A percentile compares a stretch with the other conserved stretches of the same genome.
Evolutionary conservation across 768 basidiomycete genomes (phyloP).

Genomic region (Baorangia bicolor): DNA sequence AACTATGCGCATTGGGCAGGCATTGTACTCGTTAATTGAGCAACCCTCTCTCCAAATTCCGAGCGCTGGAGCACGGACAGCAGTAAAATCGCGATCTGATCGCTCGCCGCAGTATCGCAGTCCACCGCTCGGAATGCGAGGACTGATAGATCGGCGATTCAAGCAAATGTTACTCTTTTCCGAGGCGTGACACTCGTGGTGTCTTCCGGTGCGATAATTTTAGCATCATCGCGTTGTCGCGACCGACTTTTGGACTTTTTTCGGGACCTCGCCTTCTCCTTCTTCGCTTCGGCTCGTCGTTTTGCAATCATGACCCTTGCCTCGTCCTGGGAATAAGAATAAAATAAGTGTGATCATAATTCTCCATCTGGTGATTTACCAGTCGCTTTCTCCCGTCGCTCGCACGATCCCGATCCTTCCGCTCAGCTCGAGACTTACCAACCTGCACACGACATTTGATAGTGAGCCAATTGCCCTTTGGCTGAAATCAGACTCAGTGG

Average conservation of each 20-base stretch:
- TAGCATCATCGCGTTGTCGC: constrained; percentile 11
- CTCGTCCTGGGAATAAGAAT: constrained; percentile 37
- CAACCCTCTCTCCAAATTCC: constrained; percentile 11
- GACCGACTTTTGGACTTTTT: constrained; percentile 22
- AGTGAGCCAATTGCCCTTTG: constrained; percentile 22
- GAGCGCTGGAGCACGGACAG: constrained; percentile 6
- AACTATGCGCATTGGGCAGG: constrained; percentile 16
- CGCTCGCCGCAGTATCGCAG: constrained; percentile 11
- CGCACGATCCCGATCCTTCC: constrained; percentile 24
- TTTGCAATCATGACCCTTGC: constrained; percentile 40
- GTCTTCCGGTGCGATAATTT: constrained; percentile 9
- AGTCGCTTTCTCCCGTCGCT: constrained; percentile 38
- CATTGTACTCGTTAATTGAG: constrained; percentile 10
- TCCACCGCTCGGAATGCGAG: constrained; percentile 19
- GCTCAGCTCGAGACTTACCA: constrained; percentile 28
- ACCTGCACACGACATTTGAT: constrained; percentile 20
- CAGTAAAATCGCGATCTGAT: constrained; percentile 25
- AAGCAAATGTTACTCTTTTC: constrained; percentile 36
- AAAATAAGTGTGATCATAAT: constrained; percentile 10
- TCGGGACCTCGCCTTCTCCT: constrained; percentile 37
- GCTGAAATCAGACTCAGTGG: constrained; percentile 8
- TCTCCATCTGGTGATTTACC: constrained; percentile 31
- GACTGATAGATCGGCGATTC: constrained; percentile 18
- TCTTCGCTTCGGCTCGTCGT: constrained; percentile 38
- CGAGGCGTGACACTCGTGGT: constrained; percentile 21